Percentiles rank a stretch among this genome's conserved stretches.
Evolutionary conservation across 2,329 filamentous ascomycete species (phyloP).

Genomic region (Fusarium algeriense): DNA sequence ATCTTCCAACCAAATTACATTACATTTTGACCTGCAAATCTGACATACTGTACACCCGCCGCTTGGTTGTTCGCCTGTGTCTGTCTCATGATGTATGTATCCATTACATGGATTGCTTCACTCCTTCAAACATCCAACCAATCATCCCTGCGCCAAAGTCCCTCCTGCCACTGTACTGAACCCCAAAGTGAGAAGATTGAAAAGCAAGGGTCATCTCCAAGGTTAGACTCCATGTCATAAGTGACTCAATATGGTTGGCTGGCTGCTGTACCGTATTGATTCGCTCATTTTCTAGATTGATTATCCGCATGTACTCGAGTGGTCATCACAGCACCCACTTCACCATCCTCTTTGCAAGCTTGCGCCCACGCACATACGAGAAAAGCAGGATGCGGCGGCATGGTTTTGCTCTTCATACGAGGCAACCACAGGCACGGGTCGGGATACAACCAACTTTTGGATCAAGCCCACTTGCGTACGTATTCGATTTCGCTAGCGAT

Average conservation of each 20-base stretch:
- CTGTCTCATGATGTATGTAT: conserved; percentile 38
- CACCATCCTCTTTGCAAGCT: conserved; percentile 31
- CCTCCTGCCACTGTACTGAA: conserved; percentile 4
- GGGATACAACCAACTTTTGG: conserved; percentile 35
- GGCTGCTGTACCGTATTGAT: conserved; percentile 27
- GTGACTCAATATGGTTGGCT: conserved; percentile 36
- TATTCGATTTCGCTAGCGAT: conserved; percentile 37
- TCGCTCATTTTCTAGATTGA: conserved; percentile 34
- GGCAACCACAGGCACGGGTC: conserved; percentile 33
- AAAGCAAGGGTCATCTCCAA: conserved; percentile 34
- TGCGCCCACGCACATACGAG: conserved; percentile 40
- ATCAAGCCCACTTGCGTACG: conserved; percentile 30
- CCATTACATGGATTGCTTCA: conserved; percentile 31
- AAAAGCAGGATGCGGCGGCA: conserved; percentile 43
- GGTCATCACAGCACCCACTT: conserved; percentile 42
- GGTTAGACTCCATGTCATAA: conserved; percentile 23
- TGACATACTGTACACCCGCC: conserved; percentile 21
- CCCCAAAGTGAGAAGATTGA: conserved; percentile 26
- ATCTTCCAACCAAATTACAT: not conserved
- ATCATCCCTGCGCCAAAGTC: conserved; percentile 30
- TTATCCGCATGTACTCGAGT: conserved; percentile 23
- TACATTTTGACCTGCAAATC: conserved; percentile 19
- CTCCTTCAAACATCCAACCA: conserved; percentile 27
- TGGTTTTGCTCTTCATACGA: conserved; percentile 42
- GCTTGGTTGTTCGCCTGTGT: conserved; percentile 16